phyloP scores from a whole-genome alignment of 1,284 basidiomycete species.

The Volvariella surrecta region DNA sequence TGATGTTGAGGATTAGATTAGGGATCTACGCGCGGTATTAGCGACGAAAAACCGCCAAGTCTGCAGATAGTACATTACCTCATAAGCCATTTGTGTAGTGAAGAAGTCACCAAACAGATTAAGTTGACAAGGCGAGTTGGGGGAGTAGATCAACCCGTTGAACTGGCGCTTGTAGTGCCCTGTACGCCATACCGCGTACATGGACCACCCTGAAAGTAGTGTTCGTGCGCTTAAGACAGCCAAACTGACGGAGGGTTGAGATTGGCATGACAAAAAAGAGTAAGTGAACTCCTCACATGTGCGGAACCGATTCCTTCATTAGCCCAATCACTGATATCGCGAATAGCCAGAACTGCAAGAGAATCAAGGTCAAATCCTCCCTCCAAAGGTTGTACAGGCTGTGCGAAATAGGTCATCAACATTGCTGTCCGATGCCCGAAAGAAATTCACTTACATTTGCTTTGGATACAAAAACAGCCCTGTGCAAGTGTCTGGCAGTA shows the following conservation, averaged over 20 bases:
- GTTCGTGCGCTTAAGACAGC: slow-evolving; percentile 39
- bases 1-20: slow-evolving; percentile 36
- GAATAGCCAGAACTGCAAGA: slow-evolving; percentile 51
- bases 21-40: slow-evolving; percentile 27
- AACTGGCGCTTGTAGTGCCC: slow-evolving; percentile 25
- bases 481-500: slow-evolving; percentile 29
- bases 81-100: slow-evolving; percentile 26
- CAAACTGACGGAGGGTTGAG: slow-evolving; percentile 21
- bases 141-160: slow-evolving; percentile 26
- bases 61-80: slow-evolving; percentile 22
- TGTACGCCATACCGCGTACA: slow-evolving; percentile 41
- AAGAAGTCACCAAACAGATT: slow-evolving; percentile 40
- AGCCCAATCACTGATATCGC: slow-evolving; percentile 44
- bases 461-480: slow-evolving; percentile 34
- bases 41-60: not conserved
- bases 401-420: not conserved
- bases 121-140: slow-evolving; percentile 36
- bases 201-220: slow-evolving; percentile 40
- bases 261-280: not conserved
- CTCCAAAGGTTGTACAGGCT: slow-evolving; percentile 39
- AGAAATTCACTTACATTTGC: slow-evolving; percentile 28
- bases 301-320: slow-evolving; percentile 42
- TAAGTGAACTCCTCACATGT: slow-evolving; percentile 29
- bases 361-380: slow-evolving; percentile 43
- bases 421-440: too few relatives aligned